Base-by-base conservation (phyloP, 108 stramenopile genomes). In the Cyclotella kingstonii region DNA sequence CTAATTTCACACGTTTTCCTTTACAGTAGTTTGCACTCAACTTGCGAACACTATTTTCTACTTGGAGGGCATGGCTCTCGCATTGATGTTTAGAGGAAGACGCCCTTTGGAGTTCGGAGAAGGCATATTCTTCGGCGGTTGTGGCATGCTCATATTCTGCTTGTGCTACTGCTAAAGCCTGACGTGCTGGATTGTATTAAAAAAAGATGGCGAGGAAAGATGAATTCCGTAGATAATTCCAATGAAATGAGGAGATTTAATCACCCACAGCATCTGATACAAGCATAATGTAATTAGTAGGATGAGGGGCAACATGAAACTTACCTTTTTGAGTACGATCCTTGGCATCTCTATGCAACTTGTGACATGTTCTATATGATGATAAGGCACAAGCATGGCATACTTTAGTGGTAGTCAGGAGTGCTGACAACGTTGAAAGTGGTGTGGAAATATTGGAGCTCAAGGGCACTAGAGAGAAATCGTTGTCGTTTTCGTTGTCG, bases 71-170 rank as follows among this genome's bases (percentile, higher is more conserved):
- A 14, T 10, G 21, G 9, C 12, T 8, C 35, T 46, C 39, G 23
- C 40, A 41, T 57, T 26, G 40, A 42, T 57, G 55, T 42, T 57
- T 57, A 0, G 39, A 26, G 11, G 41, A 3, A 2, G 38, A 34
- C 21, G 53, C 35, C 3, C 18, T 26, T 10, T 11, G 22, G 4
- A 54, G 34, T 18, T 54, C 53, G 9, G 53, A 54, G 22, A 38
- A 34, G 15, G 53, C 53, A 34, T 54, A 54, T 54, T 54, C 53
- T 27, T 63, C 23, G 15, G 55, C 66, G 25, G 66, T 68, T 26
- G 38, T 41, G 31, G 66, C 66, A 18, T 68, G 56, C 42, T 68
- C 66, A 27, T 50, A 57, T 22, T 68, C 66, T 8, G 66, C 66
- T 40, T 68, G 54, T 4, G 66, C 66, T 49, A 39, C 23, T 6